Conservation (phyloP, 2,329 filamentous ascomycete species). For the Elsinoe ampelina region DNA sequence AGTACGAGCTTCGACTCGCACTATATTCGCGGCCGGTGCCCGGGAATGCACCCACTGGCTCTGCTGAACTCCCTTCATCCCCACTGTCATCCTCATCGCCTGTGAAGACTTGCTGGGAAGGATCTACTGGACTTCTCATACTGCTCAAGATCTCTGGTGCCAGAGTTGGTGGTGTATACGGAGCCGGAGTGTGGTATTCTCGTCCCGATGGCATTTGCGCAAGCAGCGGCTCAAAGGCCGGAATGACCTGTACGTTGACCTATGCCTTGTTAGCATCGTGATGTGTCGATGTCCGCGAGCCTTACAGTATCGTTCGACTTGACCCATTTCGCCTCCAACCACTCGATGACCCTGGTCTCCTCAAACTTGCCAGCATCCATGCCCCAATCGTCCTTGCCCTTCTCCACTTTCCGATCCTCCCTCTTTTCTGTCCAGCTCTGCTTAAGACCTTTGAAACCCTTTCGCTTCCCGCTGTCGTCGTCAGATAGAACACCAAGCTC, state of each 20-base stretch:
- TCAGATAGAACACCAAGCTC: constrained; percentile 56
- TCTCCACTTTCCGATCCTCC: constrained; percentile 72
- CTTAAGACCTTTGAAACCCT: constrained; percentile 55
- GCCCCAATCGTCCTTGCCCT: constrained; percentile 58
- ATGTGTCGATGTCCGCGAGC: constrained; percentile 11
- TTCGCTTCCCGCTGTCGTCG: constrained; percentile 38
- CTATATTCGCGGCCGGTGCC: constrained; percentile 36
- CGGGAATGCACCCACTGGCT: constrained; percentile 44
- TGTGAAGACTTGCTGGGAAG: constrained; percentile 33
- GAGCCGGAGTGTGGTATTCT: constrained; percentile 67
- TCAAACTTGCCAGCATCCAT: constrained; percentile 76
- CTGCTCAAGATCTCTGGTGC: constrained; percentile 52
- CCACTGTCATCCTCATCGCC: constrained; percentile 40
- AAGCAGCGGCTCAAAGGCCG: constrained; percentile 60
- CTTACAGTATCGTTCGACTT: constrained; percentile 85
- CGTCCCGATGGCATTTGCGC: constrained; percentile 77
- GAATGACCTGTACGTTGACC: constrained; percentile 73
- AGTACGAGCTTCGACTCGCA: constrained; percentile 9
- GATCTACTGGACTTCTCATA: constrained; percentile 49
- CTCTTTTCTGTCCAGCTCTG: constrained; percentile 67
- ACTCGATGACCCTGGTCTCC: constrained; percentile 74
- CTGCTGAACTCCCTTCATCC: constrained; percentile 28
- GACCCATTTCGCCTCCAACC: constrained; percentile 80
- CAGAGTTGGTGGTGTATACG: constrained; percentile 57
- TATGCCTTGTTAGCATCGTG: constrained; percentile 27